These are phyloP conservation scores for Chytriomyces hyalinus DNA, from an alignment of 192 early-diverging fungal species.

Conservation along the genomic window DNA sequence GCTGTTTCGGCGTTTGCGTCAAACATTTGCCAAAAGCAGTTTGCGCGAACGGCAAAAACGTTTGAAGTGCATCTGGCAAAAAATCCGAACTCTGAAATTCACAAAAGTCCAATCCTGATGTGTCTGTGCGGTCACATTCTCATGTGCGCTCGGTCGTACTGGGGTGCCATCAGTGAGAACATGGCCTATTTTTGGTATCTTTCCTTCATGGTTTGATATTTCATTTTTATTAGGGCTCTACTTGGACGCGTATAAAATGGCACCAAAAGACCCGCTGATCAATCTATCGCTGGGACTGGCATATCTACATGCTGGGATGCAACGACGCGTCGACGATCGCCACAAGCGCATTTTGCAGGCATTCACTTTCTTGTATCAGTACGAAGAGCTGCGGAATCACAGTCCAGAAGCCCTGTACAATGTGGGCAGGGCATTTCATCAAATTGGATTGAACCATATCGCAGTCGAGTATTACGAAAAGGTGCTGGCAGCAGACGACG, in stretches of 20 bases:
- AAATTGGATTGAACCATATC: slow-evolving; percentile 76
- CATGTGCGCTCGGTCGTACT: slow-evolving; percentile 56
- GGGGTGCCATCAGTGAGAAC: slow-evolving; percentile 60
- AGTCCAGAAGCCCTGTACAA: slow-evolving; percentile 82
- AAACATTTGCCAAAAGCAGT: slow-evolving; percentile 58
- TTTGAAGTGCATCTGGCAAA: slow-evolving; percentile 43
- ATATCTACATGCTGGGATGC: slow-evolving; percentile 69
- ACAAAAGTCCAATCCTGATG: slow-evolving; percentile 54
- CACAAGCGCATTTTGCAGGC: slow-evolving; percentile 69
- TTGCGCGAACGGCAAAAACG: slow-evolving; percentile 55
- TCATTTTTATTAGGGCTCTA: slow-evolving; percentile 47
- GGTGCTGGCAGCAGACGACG: slow-evolving; percentile 56
- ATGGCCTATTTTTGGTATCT: not conserved
- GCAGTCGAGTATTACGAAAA: slow-evolving; percentile 87
- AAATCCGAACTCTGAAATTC: slow-evolving; percentile 29
- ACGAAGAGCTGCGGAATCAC: slow-evolving; percentile 53
- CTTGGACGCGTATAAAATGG: slow-evolving; percentile 59
- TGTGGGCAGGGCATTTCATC: slow-evolving; percentile 86
- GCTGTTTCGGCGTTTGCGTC: slow-evolving; percentile 52
- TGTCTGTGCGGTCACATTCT: slow-evolving; percentile 69
- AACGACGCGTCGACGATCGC: slow-evolving; percentile 71
- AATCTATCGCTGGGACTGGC: slow-evolving; percentile 67
- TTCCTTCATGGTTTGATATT: not conserved
- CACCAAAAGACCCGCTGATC: slow-evolving; percentile 71
- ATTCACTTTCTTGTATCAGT: slow-evolving; percentile 70